Evolutionary conservation across 2,329 filamentous ascomycete species (phyloP).

Genomic region (Ceratocystis albifundus): DNA sequence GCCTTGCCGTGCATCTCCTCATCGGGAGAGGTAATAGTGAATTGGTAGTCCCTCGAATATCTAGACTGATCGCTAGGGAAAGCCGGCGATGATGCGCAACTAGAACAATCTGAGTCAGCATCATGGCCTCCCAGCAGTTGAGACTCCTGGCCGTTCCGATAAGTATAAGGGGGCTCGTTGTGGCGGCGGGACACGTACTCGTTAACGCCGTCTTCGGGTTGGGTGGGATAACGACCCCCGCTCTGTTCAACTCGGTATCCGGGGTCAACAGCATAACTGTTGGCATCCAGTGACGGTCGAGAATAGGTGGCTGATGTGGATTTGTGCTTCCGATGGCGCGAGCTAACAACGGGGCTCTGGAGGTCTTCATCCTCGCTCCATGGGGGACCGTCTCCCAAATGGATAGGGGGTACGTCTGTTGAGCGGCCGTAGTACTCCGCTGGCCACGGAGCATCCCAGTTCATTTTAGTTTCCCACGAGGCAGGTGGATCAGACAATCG

Average conservation of each 20-base stretch:
- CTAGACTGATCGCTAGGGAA: conserved; percentile 58
- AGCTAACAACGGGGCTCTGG: conserved; percentile 78
- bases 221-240: conserved; percentile 63
- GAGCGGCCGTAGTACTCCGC: conserved; percentile 46
- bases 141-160: conserved; percentile 14
- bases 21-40: conserved; percentile 87
- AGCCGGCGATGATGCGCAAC: conserved; percentile 47
- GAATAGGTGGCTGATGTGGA: conserved; percentile 45
- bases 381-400: conserved; percentile 77
- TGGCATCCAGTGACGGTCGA: conserved; percentile 37
- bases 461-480: conserved; percentile 59
- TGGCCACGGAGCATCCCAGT: conserved; percentile 45
- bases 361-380: conserved; percentile 95
- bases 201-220: conserved; percentile 49
- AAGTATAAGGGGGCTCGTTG: background rate
- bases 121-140: conserved; percentile 13
- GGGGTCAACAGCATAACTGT: conserved; percentile 45
- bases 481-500: conserved; percentile 73
- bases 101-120: conserved; percentile 47
- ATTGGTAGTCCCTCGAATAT: conserved; percentile 85
- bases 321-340: conserved; percentile 76
- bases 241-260: conserved; percentile 62
- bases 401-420: conserved; percentile 67
- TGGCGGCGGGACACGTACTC: background rate
- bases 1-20: conserved; percentile 97